Percentiles rank a stretch among this genome's conserved stretches.
Conservation (phyloP, 345 rosid species). For the Eucalyptus rudis region DNA sequence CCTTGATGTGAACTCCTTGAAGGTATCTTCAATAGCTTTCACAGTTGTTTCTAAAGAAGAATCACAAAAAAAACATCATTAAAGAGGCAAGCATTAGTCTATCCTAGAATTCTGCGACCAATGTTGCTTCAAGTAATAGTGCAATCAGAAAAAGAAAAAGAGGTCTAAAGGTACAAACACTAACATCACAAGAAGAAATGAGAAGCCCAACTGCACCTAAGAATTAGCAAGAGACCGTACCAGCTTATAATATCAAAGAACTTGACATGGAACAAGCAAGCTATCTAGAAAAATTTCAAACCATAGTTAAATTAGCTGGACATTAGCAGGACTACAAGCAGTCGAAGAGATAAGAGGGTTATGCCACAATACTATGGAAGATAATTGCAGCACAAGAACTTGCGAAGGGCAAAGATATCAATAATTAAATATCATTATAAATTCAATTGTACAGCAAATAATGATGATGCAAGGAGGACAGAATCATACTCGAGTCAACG, state of each 20-base stretch:
- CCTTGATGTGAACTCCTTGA: conserved; percentile 66
- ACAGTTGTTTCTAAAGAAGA: conserved; percentile 55
- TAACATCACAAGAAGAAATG: neutral
- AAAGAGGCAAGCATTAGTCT: neutral
- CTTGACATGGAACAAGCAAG: neutral
- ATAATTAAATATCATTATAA: neutral
- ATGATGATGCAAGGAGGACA: neutral
- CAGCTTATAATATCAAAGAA: neutral
- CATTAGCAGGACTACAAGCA: neutral
- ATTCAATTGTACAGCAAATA: neutral
- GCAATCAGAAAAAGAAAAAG: neutral
- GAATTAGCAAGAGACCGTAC: neutral
- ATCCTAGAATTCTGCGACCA: neutral
- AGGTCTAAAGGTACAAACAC: neutral
- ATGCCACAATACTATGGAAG: neutral
- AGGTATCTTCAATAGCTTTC: conserved; percentile 73
- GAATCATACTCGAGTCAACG: conserved; percentile 77
- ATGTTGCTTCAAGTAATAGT: neutral
- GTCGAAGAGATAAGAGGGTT: neutral
- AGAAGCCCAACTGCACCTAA: neutral
- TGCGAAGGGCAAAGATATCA: neutral
- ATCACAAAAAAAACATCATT: neutral
- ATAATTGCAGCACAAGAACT: neutral
- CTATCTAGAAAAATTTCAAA: neutral
- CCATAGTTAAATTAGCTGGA: neutral